Conservation (phyloP, 1,284 basidiomycete genomes). For the Mycena citricolor region DNA sequence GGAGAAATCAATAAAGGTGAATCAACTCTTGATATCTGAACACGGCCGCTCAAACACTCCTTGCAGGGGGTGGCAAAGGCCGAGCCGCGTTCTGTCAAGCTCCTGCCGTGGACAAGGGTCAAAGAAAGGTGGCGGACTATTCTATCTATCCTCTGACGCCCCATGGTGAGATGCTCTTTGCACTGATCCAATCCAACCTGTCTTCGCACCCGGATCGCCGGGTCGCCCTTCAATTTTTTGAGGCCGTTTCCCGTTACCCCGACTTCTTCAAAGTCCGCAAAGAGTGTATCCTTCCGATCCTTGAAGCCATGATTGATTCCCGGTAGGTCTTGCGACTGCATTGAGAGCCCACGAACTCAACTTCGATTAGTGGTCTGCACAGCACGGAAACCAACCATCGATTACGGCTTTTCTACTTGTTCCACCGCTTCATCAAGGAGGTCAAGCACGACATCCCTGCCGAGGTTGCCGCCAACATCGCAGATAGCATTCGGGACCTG, state of each 20-base stretch:
- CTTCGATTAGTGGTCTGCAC: conserved; percentile 75
- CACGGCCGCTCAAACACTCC: too few relatives aligned
- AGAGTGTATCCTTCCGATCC: conserved; percentile 80
- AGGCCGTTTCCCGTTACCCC: conserved; percentile 87
- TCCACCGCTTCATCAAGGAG: conserved; percentile 91
- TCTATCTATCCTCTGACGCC: conserved; percentile 84
- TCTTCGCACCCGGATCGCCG: conserved; percentile 83
- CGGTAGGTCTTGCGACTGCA: conserved; percentile 49
- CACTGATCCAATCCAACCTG: conserved; percentile 83
- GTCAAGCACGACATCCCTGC: conserved; percentile 76
- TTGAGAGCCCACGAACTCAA: too few relatives aligned
- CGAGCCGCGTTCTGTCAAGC: conserved; percentile 74
- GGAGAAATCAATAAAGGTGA: conserved; percentile 87
- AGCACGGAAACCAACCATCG: conserved; percentile 73
- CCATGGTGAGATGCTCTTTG: conserved; percentile 88
- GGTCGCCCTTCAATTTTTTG: conserved; percentile 94
- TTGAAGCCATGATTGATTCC: conserved; percentile 87
- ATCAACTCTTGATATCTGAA: too few relatives aligned
- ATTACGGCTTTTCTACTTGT: conserved; percentile 88
- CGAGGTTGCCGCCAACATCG: conserved; percentile 69
- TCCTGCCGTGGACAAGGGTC: conserved; percentile 64
- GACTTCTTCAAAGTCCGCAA: conserved; percentile 96
- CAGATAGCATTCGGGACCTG: conserved; percentile 75
- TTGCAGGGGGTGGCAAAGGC: conserved; percentile 69
- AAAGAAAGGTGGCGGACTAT: conserved; percentile 72